These are phyloP conservation scores for Schoenoplectus triqueter DNA, from an alignment of 202 grass and related monocot species.

Conservation along the genomic window DNA sequence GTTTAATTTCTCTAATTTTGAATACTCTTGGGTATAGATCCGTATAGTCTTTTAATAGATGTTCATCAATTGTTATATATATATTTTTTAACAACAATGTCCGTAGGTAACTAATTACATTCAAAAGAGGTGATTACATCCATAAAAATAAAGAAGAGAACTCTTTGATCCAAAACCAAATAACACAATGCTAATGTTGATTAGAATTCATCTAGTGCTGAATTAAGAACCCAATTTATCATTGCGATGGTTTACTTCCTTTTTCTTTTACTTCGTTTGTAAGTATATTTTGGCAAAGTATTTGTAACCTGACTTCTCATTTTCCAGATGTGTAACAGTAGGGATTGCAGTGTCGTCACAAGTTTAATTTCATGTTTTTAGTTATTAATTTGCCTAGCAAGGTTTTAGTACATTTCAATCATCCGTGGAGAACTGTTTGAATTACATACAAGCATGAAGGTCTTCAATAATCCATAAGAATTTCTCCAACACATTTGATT, in stretches of 20 bases:
- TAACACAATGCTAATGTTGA: no score
- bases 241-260: no score
- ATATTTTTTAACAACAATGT: background rate
- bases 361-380: no score
- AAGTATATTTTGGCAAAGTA: background rate
- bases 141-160: no score
- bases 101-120: no score
- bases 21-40: slow-evolving; percentile 4
- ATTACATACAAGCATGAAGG: background rate
- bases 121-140: no score
- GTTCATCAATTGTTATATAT: slow-evolving; percentile 29
- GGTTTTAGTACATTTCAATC: background rate
- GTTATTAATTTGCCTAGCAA: background rate
- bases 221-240: no score
- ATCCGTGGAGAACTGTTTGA: background rate
- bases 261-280: background rate
- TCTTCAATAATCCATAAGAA: background rate
- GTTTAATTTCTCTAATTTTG: slow-evolving; percentile 32
- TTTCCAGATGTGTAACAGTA: no score
- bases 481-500: background rate
- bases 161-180: no score
- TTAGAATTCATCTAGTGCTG: no score
- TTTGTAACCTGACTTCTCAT: no score
- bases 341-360: no score
- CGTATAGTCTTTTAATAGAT: slow-evolving; percentile 24